Conservation (phyloP, 164 flowering plant species). For the Magnolia officinalis region DNA sequence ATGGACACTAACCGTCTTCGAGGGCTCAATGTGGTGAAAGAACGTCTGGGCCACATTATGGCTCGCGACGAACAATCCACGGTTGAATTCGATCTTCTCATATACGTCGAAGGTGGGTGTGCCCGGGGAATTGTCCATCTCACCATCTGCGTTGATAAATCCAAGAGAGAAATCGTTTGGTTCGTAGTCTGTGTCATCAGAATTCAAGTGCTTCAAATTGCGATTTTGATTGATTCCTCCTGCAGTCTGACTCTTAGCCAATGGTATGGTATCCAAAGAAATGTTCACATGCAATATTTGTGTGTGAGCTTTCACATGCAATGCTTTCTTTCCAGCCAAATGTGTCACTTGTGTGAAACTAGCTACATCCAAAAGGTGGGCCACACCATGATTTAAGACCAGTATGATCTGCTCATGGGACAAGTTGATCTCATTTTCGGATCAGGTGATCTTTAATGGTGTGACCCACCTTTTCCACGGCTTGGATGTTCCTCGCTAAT, state of each 20-base stretch:
- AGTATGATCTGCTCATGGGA: too few species aligned
- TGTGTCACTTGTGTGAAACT: too few species aligned
- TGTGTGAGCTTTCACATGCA: too few species aligned
- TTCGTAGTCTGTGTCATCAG: background rate
- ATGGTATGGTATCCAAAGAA: background rate
- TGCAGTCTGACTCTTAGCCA: conserved; percentile 20
- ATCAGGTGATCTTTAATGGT: too few species aligned
- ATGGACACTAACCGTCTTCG: conserved; percentile 57
- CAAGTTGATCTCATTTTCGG: too few species aligned
- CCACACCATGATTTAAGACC: too few species aligned
- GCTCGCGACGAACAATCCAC: conserved; percentile 61
- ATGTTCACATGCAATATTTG: background rate
- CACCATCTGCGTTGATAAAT: conserved; percentile 37
- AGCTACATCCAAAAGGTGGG: too few species aligned
- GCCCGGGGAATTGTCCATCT: conserved; percentile 30
- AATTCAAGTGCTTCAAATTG: background rate
- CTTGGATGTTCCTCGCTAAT: too few species aligned
- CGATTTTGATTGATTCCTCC: conserved; percentile 26
- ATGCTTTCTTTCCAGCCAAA: too few species aligned
- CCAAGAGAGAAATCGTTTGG: conserved; percentile 37
- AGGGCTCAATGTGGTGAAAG: conserved; percentile 70
- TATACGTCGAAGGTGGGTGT: conserved; percentile 47
- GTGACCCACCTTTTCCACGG: too few species aligned
- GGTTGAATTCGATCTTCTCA: conserved; percentile 63
- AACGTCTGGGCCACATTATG: conserved; percentile 59